Percentiles rank a stretch among this genome's conserved stretches.
Conservation (phyloP, 1,284 basidiomycete genomes). For the Serendipita sp. region DNA sequence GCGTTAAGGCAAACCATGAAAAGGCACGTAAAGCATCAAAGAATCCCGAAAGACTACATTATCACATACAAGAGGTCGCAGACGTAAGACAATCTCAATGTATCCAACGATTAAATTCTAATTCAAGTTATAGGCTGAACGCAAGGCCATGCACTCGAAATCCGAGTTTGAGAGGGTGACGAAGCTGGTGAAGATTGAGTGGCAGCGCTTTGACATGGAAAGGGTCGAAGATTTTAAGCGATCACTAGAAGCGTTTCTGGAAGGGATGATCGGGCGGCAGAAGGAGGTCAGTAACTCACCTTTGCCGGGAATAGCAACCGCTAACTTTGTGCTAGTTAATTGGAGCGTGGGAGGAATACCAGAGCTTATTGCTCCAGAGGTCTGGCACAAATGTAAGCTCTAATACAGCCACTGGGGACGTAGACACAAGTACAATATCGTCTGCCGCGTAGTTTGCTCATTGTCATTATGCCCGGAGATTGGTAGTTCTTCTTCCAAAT, state of each 20-base stretch:
- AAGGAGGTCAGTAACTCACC: constrained; percentile 45
- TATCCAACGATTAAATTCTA: not conserved
- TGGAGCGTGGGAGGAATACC: constrained; percentile 57
- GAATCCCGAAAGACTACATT: constrained; percentile 50
- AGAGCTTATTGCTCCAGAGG: constrained; percentile 41
- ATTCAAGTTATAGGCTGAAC: constrained; percentile 48
- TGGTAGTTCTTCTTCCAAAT: too few relatives aligned
- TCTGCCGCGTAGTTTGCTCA: too few relatives aligned
- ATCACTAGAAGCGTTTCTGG: constrained; percentile 60
- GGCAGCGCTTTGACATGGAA: constrained; percentile 88
- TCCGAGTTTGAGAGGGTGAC: constrained; percentile 82
- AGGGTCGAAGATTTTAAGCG: constrained; percentile 80
- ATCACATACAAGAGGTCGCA: constrained; percentile 60
- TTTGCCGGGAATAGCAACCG: constrained; percentile 6
- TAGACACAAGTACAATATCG: too few relatives aligned
- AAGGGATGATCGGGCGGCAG: constrained; percentile 70
- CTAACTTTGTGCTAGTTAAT: constrained; percentile 36
- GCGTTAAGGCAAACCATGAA: constrained; percentile 64
- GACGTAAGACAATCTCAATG: constrained; percentile 37
- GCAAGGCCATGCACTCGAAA: constrained; percentile 64
- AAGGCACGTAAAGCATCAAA: constrained; percentile 62
- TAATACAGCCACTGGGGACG: too few relatives aligned
- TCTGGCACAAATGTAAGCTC: constrained; percentile 10
- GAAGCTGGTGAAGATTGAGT: constrained; percentile 78
- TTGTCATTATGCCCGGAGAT: too few relatives aligned